phyloP scores from a whole-genome alignment of 148 eudicot genomes.

The Chenopodium album region DNA sequence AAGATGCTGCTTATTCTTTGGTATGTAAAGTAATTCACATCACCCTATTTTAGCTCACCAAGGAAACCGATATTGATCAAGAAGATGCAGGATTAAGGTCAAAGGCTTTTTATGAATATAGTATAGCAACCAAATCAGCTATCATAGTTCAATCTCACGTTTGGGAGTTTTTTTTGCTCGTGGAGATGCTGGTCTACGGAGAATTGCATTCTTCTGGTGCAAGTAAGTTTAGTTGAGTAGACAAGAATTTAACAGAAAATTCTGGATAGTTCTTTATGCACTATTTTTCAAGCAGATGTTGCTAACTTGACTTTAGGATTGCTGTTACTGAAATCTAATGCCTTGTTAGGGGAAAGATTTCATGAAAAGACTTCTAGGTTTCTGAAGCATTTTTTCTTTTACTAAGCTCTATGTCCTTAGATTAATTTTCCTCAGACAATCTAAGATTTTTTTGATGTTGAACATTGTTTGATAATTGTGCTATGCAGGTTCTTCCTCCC shows the following conservation, averaged over 20 bases:
- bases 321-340: conserved; percentile 74
- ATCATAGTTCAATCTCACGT: conserved; percentile 55
- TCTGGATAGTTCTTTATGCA: no score
- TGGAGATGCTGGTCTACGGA: conserved; percentile 34
- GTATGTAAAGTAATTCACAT: no score
- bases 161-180: conserved; percentile 74
- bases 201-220: conserved; percentile 37
- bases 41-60: no score
- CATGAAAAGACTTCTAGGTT: conserved; percentile 69
- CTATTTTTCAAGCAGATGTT: no score
- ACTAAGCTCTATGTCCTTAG: not conserved
- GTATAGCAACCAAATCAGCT: conserved; percentile 43
- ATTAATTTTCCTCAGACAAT: not conserved
- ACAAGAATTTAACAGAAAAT: no score
- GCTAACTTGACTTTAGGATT: not conserved
- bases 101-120: conserved; percentile 37
- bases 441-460: not conserved
- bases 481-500: conserved; percentile 55
- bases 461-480: not conserved
- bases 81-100: no score
- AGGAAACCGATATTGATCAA: no score
- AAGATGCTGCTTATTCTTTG: no score
- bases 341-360: conserved; percentile 56
- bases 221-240: conserved; percentile 40
- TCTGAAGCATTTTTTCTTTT: not conserved